A percentile compares a stretch with the other conserved stretches of the same genome.
phyloP scores from a whole-genome alignment of 2,329 filamentous ascomycete species.

The Fusarium temperatum region DNA sequence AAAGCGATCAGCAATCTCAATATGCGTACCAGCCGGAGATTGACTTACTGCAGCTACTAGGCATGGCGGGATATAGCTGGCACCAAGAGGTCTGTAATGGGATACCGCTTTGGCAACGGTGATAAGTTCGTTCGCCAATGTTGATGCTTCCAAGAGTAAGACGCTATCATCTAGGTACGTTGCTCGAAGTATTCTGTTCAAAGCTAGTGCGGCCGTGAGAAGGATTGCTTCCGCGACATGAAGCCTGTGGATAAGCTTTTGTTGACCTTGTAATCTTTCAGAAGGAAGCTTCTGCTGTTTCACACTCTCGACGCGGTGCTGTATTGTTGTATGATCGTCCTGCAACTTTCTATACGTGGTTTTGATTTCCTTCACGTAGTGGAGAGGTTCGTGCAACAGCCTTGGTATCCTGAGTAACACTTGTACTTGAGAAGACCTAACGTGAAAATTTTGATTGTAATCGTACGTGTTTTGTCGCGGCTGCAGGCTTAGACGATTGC shows the following conservation, averaged over 20 bases:
- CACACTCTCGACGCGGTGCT: not conserved
- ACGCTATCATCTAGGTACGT: not conserved
- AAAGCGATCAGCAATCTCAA: rapidly evolving
- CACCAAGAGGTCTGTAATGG: not conserved
- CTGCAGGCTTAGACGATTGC: not conserved
- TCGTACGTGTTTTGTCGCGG: not conserved
- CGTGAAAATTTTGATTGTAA: not conserved
- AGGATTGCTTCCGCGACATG: not conserved
- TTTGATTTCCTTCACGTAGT: not conserved
- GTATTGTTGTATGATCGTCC: not conserved
- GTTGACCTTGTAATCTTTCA: not conserved
- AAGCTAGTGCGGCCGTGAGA: not conserved
- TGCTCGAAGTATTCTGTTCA: not conserved
- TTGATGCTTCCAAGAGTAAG: not conserved
- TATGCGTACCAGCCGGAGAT: rapidly evolving
- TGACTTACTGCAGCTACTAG: not conserved
- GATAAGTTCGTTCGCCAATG: not conserved
- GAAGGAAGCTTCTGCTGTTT: not conserved
- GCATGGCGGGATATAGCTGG: not conserved
- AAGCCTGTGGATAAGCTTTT: not conserved
- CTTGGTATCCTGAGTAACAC: not conserved
- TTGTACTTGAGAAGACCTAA: not conserved
- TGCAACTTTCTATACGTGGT: not conserved
- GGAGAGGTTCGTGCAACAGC: not conserved
- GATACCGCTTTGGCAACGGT: not conserved